phyloP scores from a whole-genome alignment of 2,329 filamentous ascomycete genomes.

The Grosmannia penicillata region DNA sequence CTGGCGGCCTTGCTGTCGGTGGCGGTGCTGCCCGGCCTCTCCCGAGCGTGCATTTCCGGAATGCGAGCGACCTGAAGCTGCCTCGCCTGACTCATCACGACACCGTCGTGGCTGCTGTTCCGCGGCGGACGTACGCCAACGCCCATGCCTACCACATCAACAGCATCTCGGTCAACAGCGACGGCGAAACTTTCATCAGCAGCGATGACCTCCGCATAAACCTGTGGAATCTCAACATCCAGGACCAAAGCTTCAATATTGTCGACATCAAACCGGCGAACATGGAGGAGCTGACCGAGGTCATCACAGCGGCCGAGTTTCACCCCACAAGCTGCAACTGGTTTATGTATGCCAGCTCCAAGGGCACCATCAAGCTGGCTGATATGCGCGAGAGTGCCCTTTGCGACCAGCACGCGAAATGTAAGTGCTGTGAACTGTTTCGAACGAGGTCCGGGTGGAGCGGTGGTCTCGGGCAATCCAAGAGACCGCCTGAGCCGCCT shows the following conservation, averaged over 20 bases:
- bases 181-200: constrained; percentile 98
- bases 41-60: constrained; percentile 62
- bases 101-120: constrained; percentile 92
- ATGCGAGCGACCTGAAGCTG: constrained; percentile 72
- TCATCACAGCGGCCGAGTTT: constrained; percentile 96
- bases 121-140: constrained; percentile 91
- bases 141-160: constrained; percentile 99
- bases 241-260: constrained; percentile 99
- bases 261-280: constrained; percentile 99
- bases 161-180: constrained; percentile 99
- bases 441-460: no score
- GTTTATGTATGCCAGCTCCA: constrained; percentile 99
- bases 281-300: constrained; percentile 98
- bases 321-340: constrained; percentile 96
- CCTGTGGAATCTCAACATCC: constrained; percentile 97
- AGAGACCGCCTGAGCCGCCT: no score
- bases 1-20: constrained; percentile 54
- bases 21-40: constrained; percentile 64
- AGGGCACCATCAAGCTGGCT: constrained; percentile 95
- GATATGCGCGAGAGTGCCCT: constrained; percentile 96
- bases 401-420: constrained; percentile 89
- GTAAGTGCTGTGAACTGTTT: constrained; percentile 51
- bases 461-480: no score
- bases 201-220: constrained; percentile 97
- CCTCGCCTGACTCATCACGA: constrained; percentile 95